Conservation (phyloP, 805 yeast species). For the Saccharomyces paradoxus region DNA sequence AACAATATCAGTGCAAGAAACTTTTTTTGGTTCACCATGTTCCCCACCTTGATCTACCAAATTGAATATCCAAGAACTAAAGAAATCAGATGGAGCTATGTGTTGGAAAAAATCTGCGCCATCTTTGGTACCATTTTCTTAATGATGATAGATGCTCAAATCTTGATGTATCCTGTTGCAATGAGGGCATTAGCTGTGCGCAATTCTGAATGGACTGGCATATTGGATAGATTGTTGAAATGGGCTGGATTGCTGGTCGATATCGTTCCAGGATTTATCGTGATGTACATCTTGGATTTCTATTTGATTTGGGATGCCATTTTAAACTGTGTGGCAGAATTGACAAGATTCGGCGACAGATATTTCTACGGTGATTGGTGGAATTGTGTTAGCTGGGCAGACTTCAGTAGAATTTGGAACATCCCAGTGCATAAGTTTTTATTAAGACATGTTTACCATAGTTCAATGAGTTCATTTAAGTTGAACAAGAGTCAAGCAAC, state of each 20-base stretch:
- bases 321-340: constrained; percentile 80
- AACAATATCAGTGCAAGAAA: constrained; percentile 53
- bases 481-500: constrained; percentile 62
- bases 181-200: constrained; percentile 46
- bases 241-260: constrained; percentile 43
- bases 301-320: constrained; percentile 92
- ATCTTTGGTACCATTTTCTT: constrained; percentile 74
- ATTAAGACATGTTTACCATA: constrained; percentile 84
- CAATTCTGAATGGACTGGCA: constrained; percentile 15
- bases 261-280: constrained; percentile 67
- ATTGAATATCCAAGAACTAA: constrained; percentile 70
- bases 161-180: constrained; percentile 63
- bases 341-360: constrained; percentile 80
- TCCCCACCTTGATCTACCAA: constrained; percentile 80
- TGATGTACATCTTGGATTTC: constrained; percentile 67
- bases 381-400: constrained; percentile 88
- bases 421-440: constrained; percentile 81
- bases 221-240: constrained; percentile 11
- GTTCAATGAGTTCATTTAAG: constrained; percentile 66
- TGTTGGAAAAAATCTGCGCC: constrained; percentile 59
- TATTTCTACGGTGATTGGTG: constrained; percentile 94
- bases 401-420: constrained; percentile 87
- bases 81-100: constrained; percentile 55
- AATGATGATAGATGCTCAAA: constrained; percentile 75
- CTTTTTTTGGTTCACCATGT: constrained; percentile 72